Percentiles rank a stretch among this genome's conserved stretches.
These are phyloP conservation scores for Cyclocybe cylindracea DNA, from an alignment of 768 basidiomycete species.

Conservation along the genomic window DNA sequence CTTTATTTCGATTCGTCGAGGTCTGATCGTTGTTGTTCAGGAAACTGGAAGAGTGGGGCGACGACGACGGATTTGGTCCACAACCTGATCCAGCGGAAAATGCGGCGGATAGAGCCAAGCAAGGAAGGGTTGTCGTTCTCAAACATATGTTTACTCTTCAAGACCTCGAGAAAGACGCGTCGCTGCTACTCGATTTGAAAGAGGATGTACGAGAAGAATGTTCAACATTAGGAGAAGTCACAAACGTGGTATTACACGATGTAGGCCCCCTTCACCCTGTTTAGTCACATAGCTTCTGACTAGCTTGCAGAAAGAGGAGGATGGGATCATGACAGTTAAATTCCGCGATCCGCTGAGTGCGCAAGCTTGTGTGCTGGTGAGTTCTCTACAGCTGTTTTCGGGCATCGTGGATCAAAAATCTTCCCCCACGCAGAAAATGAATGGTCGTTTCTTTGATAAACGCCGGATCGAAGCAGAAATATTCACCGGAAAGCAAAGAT, in stretches of 20 bases:
- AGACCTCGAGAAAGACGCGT: conserved; percentile 83
- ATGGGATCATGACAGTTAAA: conserved; percentile 95
- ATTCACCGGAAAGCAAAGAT: conserved; percentile 80
- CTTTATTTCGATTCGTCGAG: neutral
- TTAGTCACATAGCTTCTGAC: neutral
- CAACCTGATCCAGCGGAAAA: conserved; percentile 57
- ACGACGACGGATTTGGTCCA: conserved; percentile 90
- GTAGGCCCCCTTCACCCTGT: conserved; percentile 47
- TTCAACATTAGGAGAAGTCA: conserved; percentile 87
- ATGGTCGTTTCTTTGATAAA: conserved; percentile 88
- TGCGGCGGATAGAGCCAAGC: conserved; percentile 45
- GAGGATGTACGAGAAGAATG: conserved; percentile 97
- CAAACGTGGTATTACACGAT: conserved; percentile 93
- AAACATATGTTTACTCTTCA: conserved; percentile 93
- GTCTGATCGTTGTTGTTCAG: conserved; percentile 37
- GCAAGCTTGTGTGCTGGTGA: conserved; percentile 85
- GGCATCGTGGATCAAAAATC: neutral
- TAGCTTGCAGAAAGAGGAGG: conserved; percentile 72
- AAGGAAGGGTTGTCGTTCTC: conserved; percentile 84
- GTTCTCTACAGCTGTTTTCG: conserved; percentile 1
- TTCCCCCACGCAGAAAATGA: conserved; percentile 73
- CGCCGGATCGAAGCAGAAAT: conserved; percentile 80
- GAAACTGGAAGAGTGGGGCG: conserved; percentile 93
- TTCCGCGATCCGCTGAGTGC: conserved; percentile 93
- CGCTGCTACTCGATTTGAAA: conserved; percentile 88